Conservation (phyloP, 2,329 filamentous ascomycete species). For the Colletotrichum salicis region DNA sequence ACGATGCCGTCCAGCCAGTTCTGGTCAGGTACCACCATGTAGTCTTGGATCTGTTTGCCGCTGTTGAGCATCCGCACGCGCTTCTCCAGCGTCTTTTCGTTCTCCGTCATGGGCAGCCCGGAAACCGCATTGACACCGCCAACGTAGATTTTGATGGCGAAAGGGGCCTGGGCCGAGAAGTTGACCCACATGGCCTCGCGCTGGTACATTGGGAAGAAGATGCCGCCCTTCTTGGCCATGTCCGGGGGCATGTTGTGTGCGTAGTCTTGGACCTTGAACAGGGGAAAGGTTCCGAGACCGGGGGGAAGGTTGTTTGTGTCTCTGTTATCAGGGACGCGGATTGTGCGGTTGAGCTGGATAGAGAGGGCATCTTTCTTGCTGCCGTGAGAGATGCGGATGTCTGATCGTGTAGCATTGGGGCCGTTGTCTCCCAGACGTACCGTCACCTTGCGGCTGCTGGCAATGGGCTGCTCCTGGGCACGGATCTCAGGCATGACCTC, state of each 20-base stretch:
- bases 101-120: slow-evolving; percentile 43
- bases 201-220: slow-evolving; percentile 59
- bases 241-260: slow-evolving; percentile 43
- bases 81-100: slow-evolving; percentile 34
- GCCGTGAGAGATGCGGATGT: slow-evolving; percentile 27
- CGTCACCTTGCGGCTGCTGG: slow-evolving; percentile 21
- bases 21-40: slow-evolving; percentile 50
- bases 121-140: slow-evolving; percentile 54
- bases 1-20: slow-evolving; percentile 54
- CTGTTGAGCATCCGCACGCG: slow-evolving; percentile 25
- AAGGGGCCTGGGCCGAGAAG: slow-evolving; percentile 42
- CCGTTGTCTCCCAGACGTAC: slow-evolving; percentile 10
- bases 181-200: slow-evolving; percentile 54
- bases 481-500: slow-evolving; percentile 33
- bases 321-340: slow-evolving; percentile 55
- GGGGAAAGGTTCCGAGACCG: slow-evolving; percentile 49
- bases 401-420: background rate
- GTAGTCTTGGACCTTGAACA: slow-evolving; percentile 49
- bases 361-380: slow-evolving; percentile 37
- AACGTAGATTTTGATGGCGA: slow-evolving; percentile 52
- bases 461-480: slow-evolving; percentile 9
- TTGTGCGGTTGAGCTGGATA: slow-evolving; percentile 52
- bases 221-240: slow-evolving; percentile 52
- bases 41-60: slow-evolving; percentile 41
- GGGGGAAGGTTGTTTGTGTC: slow-evolving; percentile 47